Evolutionary conservation across 2,329 filamentous ascomycete species (phyloP).

Genomic region (Nigrograna mackinnonii): DNA sequence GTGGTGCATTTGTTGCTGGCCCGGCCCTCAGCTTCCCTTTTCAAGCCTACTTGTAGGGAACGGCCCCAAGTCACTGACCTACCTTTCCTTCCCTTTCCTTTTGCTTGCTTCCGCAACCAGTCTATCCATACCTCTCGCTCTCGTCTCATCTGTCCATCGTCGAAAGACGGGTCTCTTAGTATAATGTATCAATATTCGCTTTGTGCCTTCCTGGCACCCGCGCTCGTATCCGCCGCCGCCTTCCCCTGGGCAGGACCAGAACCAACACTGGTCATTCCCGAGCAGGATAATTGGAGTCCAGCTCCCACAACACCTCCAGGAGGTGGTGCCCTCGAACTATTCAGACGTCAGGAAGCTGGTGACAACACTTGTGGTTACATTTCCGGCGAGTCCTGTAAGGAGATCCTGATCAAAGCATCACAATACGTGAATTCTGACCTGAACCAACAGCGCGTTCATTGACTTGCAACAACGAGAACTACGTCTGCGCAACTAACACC

Average conservation of each 20-base stretch:
- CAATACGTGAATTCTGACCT: constrained; percentile 14
- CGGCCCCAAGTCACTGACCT: too few relatives aligned
- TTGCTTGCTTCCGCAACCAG: too few relatives aligned
- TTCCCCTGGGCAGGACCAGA: constrained; percentile 29
- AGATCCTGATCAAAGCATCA: too few relatives aligned
- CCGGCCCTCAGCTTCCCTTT: too few relatives aligned
- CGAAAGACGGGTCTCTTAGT: constrained; percentile 12
- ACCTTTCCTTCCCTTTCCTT: too few relatives aligned
- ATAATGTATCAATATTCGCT: constrained; percentile 26
- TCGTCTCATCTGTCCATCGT: neutral
- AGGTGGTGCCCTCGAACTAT: constrained; percentile 22
- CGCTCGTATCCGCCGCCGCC: constrained; percentile 25
- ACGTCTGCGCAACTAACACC: constrained; percentile 38
- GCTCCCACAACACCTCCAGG: constrained; percentile 31
- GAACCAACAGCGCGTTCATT: constrained; percentile 23
- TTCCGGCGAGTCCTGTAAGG: constrained; percentile 27
- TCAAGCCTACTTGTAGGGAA: too few relatives aligned
- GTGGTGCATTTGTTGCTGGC: too few relatives aligned
- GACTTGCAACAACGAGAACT: constrained; percentile 27
- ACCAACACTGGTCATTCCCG: constrained; percentile 27
- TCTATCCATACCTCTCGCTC: too few relatives aligned
- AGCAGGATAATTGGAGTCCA: constrained; percentile 31
- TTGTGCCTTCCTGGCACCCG: constrained; percentile 31
- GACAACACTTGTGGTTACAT: constrained; percentile 35
- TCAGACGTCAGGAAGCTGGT: constrained; percentile 23